Evolutionary conservation across 352 stramenopile genomes (phyloP), one percentile per base, ranked within the genome.

Genomic region (Phytopythium oedochilum): DNA sequence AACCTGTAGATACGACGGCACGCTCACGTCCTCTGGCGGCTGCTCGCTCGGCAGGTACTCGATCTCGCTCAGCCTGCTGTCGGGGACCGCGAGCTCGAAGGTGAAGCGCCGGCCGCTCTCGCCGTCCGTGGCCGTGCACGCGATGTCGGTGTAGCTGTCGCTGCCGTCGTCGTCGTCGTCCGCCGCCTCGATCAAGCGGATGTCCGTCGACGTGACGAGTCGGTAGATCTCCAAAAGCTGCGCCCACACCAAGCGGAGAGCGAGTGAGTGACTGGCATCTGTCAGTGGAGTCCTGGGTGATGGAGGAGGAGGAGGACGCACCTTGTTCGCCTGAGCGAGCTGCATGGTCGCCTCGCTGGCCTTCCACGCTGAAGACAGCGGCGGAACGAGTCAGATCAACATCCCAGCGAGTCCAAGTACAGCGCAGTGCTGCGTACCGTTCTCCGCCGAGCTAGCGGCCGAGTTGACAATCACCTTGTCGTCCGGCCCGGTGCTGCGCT

Each of bases 201-300:
- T 85, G 35, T 94, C 76, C 3, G 78, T 88, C 50, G 78, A 89
- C 17, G 82, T 89, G 39, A 92, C 69, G 3, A 92, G 47, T 10
- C 84, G 80, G 28, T 94, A 94, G 29, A 92, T 42, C 35, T 91
- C 71, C 53, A 94, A 55, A 1, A 94, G 66, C 84, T 94, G 44
- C 46, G 58, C 20, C 26, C 42, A 43, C n/a, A n/a, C n/a, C n/a
- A n/a, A n/a, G n/a, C n/a, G n/a, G n/a, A n/a, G n/a, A n/a, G n/a
- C n/a, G n/a, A n/a, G n/a, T n/a, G n/a, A n/a, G n/a, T n/a, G n/a
- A n/a, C n/a, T n/a, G n/a, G n/a, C n/a, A n/a, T n/a, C n/a, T n/a
- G n/a, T n/a, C n/a, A n/a, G n/a, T n/a, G n/a, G n/a, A n/a, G n/a
- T n/a, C n/a, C n/a, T n/a, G n/a, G n/a, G n/a, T n/a, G n/a, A n/a